Base-by-base conservation (phyloP, 176 grass and related monocot species). In the Cocos nucifera region DNA sequence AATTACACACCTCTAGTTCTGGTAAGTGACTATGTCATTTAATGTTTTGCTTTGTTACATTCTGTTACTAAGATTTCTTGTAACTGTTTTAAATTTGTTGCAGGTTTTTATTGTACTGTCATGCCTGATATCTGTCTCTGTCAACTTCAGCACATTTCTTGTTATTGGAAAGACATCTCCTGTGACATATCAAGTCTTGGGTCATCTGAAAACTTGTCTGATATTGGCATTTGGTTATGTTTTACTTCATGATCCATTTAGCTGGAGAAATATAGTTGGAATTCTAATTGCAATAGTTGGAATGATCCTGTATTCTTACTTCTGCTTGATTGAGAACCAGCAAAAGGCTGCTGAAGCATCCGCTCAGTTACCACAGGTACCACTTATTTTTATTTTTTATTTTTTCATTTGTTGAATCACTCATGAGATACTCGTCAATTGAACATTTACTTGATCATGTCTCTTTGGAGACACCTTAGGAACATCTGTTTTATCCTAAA, bases 1-100 rank as follows among this genome's bases (percentile, higher is more conserved):
- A 59, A 53, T 57, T 72, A 72, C 48, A 53, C 57, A 19, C 56
- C 56, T 61, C 57, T 30, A 61, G 69, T 72, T 61, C 49, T 72
- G 44, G 69, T 72, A 61, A 57, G 55, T 19, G 35, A 44, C 35
- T 10, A 35, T 44, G 8, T 12, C 35, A 1, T 12, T 44, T 14
- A 44, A 0, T 44, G 9, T 14, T 44, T 44, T 44, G 9, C 35
- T 44, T 44, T 10, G 2, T 44, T 44, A 14, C 9, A 44, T 44
- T 44, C 35, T 44, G 35, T 14, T 44, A 2, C 35, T 44, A 44
- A 44, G 35, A 44, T 44, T 44, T 44, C 7, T 44, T 44, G 35
- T 0, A 14, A 44, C 35, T 14, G 10, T 44, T 44, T 44, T 44
- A 44, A 44, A 44, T 44, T 44, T 44, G 35, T 12, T 29, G 2